phyloP scores from a whole-genome alignment of 2,329 filamentous ascomycete species.

The Pseudogymnoascus verrucosus region DNA sequence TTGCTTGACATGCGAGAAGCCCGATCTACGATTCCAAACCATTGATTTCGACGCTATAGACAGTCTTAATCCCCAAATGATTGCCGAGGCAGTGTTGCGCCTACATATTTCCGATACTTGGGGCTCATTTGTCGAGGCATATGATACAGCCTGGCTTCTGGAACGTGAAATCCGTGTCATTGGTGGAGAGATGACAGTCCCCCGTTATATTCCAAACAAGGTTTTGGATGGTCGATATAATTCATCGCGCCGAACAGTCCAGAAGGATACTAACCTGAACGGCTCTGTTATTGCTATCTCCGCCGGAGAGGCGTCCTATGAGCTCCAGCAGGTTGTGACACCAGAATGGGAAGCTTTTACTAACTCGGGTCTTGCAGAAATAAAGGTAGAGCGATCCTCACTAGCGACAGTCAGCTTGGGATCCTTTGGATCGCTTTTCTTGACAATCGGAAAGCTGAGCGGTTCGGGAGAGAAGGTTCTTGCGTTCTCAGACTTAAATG shows the following conservation, averaged over 20 bases:
- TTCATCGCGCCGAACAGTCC: conserved; percentile 4
- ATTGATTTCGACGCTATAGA: conserved; percentile 9
- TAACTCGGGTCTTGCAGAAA: background rate
- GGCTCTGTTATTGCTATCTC: background rate
- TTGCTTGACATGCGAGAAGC: conserved; percentile 6
- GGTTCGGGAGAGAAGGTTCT: conserved; percentile 9
- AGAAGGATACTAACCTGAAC: background rate
- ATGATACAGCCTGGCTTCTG: conserved; percentile 10
- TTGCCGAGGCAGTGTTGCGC: conserved; percentile 10
- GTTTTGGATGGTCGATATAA: conserved; percentile 9
- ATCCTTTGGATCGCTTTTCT: conserved; percentile 9
- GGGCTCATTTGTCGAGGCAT: conserved; percentile 1
- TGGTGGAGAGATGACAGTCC: background rate
- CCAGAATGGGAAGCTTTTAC: background rate
- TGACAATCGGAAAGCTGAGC: conserved; percentile 4
- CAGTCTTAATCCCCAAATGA: background rate
- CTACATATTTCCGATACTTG: conserved; percentile 4
- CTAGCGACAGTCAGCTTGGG: conserved; percentile 5
- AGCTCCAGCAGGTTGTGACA: background rate
- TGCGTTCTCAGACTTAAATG: conserved; percentile 8
- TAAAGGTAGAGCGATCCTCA: conserved; percentile 5
- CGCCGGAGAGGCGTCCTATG: background rate
- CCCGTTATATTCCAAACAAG: conserved; percentile 1
- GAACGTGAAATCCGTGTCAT: conserved; percentile 10
- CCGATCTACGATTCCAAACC: conserved; percentile 4